These are phyloP conservation scores for Exophiala calicioides DNA, from an alignment of 2,329 filamentous ascomycete species.

Conservation along the genomic window DNA sequence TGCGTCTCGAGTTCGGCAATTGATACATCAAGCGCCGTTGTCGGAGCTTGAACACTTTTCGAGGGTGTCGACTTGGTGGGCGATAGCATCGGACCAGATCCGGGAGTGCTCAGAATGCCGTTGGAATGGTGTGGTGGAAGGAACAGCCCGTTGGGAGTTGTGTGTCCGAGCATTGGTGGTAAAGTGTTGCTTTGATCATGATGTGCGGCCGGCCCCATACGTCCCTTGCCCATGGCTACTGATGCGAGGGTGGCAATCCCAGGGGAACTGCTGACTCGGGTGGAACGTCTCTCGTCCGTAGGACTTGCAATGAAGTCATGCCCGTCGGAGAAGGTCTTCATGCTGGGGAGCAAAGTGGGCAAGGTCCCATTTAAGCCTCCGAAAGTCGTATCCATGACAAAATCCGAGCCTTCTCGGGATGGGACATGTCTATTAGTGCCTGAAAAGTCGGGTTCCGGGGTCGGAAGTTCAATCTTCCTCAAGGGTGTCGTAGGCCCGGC, in stretches of 20 bases:
- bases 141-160: conserved; percentile 17
- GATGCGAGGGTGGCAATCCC: conserved; percentile 21
- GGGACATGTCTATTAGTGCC: conserved; percentile 15
- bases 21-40: conserved; percentile 25
- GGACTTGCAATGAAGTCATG: conserved; percentile 21
- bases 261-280: conserved; percentile 25
- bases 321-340: conserved; percentile 28
- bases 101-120: conserved; percentile 12
- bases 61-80: conserved; percentile 11
- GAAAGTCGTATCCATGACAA: conserved; percentile 20
- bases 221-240: conserved; percentile 12
- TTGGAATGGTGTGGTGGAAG: conserved; percentile 16
- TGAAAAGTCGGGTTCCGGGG: conserved; percentile 30
- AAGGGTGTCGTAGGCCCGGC: conserved; percentile 24
- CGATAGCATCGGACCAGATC: conserved; percentile 7
- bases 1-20: conserved; percentile 28
- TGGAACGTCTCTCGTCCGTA: conserved; percentile 20
- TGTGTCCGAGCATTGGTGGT: conserved; percentile 26
- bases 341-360: conserved; percentile 24
- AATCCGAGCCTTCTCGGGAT: conserved; percentile 27
- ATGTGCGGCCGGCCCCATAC: conserved; percentile 4
- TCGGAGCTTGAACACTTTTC: conserved; percentile 12
- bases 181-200: conserved; percentile 24
- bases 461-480: conserved; percentile 29
- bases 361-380: conserved; percentile 13